Conservation (phyloP, 2,329 filamentous ascomycete genomes). For the Chrysoporthe puriensis region DNA sequence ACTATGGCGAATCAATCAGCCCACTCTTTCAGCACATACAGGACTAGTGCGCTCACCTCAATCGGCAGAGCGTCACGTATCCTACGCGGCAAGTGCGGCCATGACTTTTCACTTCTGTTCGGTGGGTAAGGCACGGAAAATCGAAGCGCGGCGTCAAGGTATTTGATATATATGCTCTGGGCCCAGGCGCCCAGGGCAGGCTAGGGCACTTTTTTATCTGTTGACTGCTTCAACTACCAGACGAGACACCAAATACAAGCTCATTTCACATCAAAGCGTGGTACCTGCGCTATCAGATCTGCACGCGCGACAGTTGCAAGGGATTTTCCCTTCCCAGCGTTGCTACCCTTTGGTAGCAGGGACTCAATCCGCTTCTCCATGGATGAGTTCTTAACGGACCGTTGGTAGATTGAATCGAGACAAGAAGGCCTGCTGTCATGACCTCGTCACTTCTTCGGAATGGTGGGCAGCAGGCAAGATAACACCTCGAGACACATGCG, state of each 20-base stretch:
- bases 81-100: constrained; percentile 2
- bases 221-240: constrained; percentile 21
- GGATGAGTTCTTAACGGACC: constrained; percentile 79
- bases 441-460: constrained; percentile 38
- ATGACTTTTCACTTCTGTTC: constrained; percentile 9
- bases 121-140: constrained; percentile 12
- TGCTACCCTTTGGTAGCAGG: constrained; percentile 78
- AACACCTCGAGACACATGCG: constrained; percentile 39
- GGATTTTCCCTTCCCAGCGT: constrained; percentile 57
- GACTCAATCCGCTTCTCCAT: constrained; percentile 63
- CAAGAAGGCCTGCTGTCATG: constrained; percentile 45
- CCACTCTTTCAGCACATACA: constrained; percentile 69
- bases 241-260: constrained; percentile 23
- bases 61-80: background rate
- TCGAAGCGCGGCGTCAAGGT: constrained; percentile 29
- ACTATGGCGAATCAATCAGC: constrained; percentile 87
- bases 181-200: constrained; percentile 17
- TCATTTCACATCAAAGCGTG: constrained; percentile 16
- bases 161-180: constrained; percentile 9
- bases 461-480: constrained; percentile 47
- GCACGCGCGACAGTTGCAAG: background rate
- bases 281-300: constrained; percentile 15
- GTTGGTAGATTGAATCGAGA: constrained; percentile 66
- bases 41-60: constrained; percentile 44
- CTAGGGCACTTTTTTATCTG: constrained; percentile 21